phyloP scores from a whole-genome alignment of 2,329 filamentous ascomycete species.

The Arthrobotrys sinensis region DNA sequence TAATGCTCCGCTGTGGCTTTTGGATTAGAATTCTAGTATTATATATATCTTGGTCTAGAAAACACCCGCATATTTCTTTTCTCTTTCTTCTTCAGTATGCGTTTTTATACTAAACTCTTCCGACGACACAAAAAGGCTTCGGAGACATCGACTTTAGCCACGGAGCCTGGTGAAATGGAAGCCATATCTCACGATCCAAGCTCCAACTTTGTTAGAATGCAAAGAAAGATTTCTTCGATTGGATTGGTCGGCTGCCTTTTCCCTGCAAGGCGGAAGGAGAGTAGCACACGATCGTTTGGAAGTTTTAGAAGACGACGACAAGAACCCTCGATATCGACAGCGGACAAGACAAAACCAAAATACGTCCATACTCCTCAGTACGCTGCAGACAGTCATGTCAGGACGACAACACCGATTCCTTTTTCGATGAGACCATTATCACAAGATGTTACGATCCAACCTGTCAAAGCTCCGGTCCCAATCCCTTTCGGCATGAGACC shows the following conservation, averaged over 20 bases:
- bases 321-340: background rate
- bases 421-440: slow-evolving; percentile 45
- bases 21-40: slow-evolving; percentile 13
- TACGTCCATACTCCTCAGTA: slow-evolving; percentile 49
- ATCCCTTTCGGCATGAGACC: slow-evolving; percentile 27
- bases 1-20: slow-evolving; percentile 41
- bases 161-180: slow-evolving; percentile 29
- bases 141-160: slow-evolving; percentile 19
- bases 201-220: slow-evolving; percentile 49
- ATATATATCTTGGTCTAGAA: slow-evolving; percentile 37
- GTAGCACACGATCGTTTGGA: slow-evolving; percentile 26
- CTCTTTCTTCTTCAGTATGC: slow-evolving; percentile 34
- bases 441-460: slow-evolving; percentile 27
- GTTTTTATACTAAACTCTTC: slow-evolving; percentile 50
- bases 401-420: slow-evolving; percentile 47
- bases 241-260: slow-evolving; percentile 39
- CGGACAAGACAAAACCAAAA: slow-evolving; percentile 40
- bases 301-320: slow-evolving; percentile 34
- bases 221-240: slow-evolving; percentile 46
- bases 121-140: slow-evolving; percentile 51
- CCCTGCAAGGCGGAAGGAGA: slow-evolving; percentile 20
- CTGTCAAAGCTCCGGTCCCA: slow-evolving; percentile 16
- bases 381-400: slow-evolving; percentile 49
- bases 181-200: slow-evolving; percentile 43
- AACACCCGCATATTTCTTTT: slow-evolving; percentile 33